Percentiles rank a stretch among this genome's conserved stretches.
These are phyloP conservation scores for Salvia sclarea DNA, from an alignment of 305 asterid genomes.

Conservation along the genomic window DNA sequence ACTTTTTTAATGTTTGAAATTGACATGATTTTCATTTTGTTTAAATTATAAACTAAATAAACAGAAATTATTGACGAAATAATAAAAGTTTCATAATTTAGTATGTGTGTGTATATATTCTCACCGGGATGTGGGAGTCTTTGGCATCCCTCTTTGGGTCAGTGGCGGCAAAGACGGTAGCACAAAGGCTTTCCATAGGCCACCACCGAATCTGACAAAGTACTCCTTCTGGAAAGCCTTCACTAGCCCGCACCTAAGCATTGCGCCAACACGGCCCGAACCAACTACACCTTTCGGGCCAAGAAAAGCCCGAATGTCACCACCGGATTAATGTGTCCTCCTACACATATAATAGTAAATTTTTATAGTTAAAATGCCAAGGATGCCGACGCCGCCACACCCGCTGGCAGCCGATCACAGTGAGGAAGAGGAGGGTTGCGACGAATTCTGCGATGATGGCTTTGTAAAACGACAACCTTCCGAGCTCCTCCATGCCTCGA, in stretches of 20 bases:
- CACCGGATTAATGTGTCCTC: conserved; percentile 47
- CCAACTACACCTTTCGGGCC: conserved; percentile 41
- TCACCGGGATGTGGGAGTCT: conserved; percentile 47
- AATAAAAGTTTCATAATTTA: no score
- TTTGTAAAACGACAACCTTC: conserved; percentile 40
- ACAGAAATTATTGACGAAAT: neutral
- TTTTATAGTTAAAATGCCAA: no score
- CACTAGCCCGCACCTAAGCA: conserved; percentile 43
- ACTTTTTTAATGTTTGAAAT: no score
- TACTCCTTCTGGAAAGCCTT: conserved; percentile 39
- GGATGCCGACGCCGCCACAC: conserved; percentile 45
- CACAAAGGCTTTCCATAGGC: conserved; percentile 40
- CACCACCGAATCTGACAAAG: conserved; percentile 39
- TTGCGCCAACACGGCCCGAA: conserved; percentile 41
- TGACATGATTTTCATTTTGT: no score
- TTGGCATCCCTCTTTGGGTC: conserved; percentile 48
- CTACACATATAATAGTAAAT: conserved; percentile 27
- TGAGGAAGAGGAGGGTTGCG: conserved; percentile 35
- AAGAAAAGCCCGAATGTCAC: conserved; percentile 42
- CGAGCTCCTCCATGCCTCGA: conserved; percentile 40
- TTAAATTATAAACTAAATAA: neutral
- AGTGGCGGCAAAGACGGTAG: conserved; percentile 44
- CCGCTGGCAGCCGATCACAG: conserved; percentile 40
- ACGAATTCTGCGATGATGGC: conserved; percentile 43
- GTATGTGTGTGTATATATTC: neutral